These are phyloP conservation scores for Rhizopus stolonifer DNA, from an alignment of 371 early-diverging fungal genomes.

Conservation along the genomic window DNA sequence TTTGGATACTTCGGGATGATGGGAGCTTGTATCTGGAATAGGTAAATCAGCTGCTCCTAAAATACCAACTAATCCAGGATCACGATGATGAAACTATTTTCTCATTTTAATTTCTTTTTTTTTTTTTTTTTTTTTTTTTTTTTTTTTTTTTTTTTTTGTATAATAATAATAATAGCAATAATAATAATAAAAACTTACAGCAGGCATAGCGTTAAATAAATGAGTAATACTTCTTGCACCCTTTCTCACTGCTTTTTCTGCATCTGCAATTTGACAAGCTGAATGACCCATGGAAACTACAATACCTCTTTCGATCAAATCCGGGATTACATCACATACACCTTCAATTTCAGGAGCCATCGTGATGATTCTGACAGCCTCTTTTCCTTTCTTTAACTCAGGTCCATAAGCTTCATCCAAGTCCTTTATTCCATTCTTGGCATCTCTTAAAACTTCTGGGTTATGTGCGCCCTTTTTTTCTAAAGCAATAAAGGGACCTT, in stretches of 20 bases:
- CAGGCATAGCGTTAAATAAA: conserved; percentile 83
- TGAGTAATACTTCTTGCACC: conserved; percentile 79
- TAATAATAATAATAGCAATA: no score
- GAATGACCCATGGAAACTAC: conserved; percentile 77
- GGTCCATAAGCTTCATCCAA: conserved; percentile 74
- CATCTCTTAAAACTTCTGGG: conserved; percentile 59
- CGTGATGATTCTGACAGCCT: conserved; percentile 72
- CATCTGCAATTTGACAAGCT: conserved; percentile 67
- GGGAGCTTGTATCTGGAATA: conserved; percentile 19
- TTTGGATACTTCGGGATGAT: conserved; percentile 35
- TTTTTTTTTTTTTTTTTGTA: no score
- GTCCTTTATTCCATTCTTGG: conserved; percentile 67
- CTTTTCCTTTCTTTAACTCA: conserved; percentile 43
- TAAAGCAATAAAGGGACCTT: conserved; percentile 78
- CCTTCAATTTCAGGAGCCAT: conserved; percentile 85
- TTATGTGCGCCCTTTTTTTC: conserved; percentile 79
- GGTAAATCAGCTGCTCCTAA: conserved; percentile 59
- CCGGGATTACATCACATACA: conserved; percentile 66
- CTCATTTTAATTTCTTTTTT: neutral
- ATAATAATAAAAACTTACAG: no score
- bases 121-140: conserved; percentile 28
- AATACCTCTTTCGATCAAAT: conserved; percentile 66
- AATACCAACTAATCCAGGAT: conserved; percentile 77
- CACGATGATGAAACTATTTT: conserved; percentile 77
- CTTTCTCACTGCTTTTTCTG: conserved; percentile 65